Evolutionary conservation across 2,329 filamentous ascomycete genomes (phyloP), one percentile per base, ranked within the genome.

Genomic region (Cladosporium sp.): DNA sequence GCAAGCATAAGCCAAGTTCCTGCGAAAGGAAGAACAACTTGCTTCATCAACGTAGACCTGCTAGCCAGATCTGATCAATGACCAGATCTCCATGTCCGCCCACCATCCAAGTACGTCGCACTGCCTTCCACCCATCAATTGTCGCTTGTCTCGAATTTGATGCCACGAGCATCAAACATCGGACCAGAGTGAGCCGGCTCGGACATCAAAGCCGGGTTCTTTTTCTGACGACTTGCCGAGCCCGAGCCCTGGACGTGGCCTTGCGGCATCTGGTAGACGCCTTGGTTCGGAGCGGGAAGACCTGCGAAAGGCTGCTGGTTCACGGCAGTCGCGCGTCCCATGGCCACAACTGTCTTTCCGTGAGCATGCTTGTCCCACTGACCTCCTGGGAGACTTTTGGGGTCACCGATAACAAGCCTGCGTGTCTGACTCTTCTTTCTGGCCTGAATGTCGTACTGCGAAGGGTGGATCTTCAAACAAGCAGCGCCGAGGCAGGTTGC

Each of bases 391-490:
- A 47, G 41, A 12, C 41, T 47, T 6, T 8, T 10, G n/a, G 41
- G 41, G n/a, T 55, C 34, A 14, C 60, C 47, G 18, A 52, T 14
- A 24, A 55, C 60, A 2, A 38, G 21, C 15, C 60, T 54, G 24
- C 60, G 60, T 14, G 14, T 10, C 34, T 41, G 14, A 24, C 51
- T 21, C 5, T 8, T 11, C 51, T 55, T 55, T n/a, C 34, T 55
- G 24, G 49, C 52, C 11, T 24, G n/a, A 5, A 64, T 21, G 3
- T 64, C 49, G 34, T 64, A 64, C 32, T 64, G 61, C 2, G 21
- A 54, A n/a, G 32, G 26, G 15, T 64, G 61, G 11, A 64, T 54
- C 51, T 49, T 41, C 26, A 44, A n/a, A 34, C 61, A 64, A n/a
- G n/a, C 44, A 11, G 21, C 34, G 7, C 38, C 49, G 12, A 21